phyloP scores from a whole-genome alignment of 257 asterid genomes.

The Solanum tarapatanum region DNA sequence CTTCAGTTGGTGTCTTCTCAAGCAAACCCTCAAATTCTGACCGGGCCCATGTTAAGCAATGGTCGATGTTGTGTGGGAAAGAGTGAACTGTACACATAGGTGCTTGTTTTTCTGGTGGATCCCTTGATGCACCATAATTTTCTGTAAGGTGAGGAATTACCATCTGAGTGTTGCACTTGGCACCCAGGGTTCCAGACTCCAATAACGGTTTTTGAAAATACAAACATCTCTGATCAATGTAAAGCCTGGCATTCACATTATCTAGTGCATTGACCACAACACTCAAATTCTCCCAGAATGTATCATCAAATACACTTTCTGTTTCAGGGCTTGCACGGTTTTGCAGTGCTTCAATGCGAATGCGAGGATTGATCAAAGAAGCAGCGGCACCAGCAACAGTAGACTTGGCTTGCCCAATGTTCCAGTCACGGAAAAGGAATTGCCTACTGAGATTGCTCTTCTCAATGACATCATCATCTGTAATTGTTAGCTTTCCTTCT shows the following conservation, averaged over 20 bases:
- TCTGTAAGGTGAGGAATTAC: conserved; percentile 86
- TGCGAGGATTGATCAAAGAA: conserved; percentile 47
- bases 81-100: conserved; percentile 97
- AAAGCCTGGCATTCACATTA: conserved; percentile 89
- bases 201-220: conserved; percentile 89
- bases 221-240: conserved; percentile 91
- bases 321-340: conserved; percentile 89
- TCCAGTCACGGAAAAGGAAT: conserved; percentile 91
- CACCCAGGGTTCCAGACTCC: conserved; percentile 89
- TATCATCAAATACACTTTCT: conserved; percentile 74
- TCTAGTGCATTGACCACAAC: conserved; percentile 84
- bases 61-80: conserved; percentile 89
- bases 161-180: conserved; percentile 92
- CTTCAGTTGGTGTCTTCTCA: conserved; percentile 89
- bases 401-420: conserved; percentile 91
- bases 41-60: conserved; percentile 94
- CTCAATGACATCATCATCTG: conserved; percentile 94
- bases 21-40: conserved; percentile 97
- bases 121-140: conserved; percentile 90
- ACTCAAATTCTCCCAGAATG: conserved; percentile 75
- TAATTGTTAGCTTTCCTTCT: conserved; percentile 62
- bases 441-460: conserved; percentile 97
- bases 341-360: conserved; percentile 77
- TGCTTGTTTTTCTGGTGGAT: conserved; percentile 95
- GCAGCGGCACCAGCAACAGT: conserved; percentile 89